Evolutionary conservation across 73 alveolate genomes (phyloP).

Genomic region (Uronychia setigera): DNA sequence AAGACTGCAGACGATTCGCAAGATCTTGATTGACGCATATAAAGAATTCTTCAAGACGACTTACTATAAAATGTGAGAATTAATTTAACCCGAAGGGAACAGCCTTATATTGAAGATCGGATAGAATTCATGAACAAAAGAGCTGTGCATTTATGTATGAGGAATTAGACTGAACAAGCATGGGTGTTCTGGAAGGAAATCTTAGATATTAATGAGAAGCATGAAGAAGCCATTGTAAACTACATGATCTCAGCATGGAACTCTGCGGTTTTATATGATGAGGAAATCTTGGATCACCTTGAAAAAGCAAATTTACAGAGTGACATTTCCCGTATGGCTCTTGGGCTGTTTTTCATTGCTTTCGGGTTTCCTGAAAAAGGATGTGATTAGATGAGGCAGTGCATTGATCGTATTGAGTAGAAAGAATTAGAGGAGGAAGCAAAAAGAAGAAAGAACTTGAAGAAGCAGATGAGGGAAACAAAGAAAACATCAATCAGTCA

Average conservation of each 20-base stretch:
- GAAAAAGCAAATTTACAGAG: not conserved
- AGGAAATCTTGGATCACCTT: not conserved
- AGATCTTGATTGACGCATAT: slow-evolving; percentile 30
- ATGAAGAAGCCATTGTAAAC: not conserved
- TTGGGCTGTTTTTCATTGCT: not conserved
- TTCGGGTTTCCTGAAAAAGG: not conserved
- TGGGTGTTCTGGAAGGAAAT: slow-evolving; percentile 1
- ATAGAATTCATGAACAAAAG: not conserved
- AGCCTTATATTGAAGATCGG: not conserved
- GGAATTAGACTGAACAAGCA: not conserved
- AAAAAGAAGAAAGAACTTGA: not conserved
- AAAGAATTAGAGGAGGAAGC: not conserved
- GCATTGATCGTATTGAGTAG: not conserved
- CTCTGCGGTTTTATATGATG: not conserved
- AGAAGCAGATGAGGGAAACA: not conserved
- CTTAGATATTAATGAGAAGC: not conserved
- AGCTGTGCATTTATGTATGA: not conserved
- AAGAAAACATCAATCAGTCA: too few relatives aligned
- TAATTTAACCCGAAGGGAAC: not conserved
- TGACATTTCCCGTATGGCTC: not conserved
- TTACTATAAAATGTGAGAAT: slow-evolving; percentile 21
- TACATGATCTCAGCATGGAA: not conserved
- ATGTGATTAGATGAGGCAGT: too few relatives aligned
- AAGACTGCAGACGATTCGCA: slow-evolving; percentile 19
- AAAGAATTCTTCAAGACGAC: slow-evolving; percentile 22